Base-by-base conservation (phyloP, 2,329 filamentous ascomycete genomes). In the Leptographium lundbergii region DNA sequence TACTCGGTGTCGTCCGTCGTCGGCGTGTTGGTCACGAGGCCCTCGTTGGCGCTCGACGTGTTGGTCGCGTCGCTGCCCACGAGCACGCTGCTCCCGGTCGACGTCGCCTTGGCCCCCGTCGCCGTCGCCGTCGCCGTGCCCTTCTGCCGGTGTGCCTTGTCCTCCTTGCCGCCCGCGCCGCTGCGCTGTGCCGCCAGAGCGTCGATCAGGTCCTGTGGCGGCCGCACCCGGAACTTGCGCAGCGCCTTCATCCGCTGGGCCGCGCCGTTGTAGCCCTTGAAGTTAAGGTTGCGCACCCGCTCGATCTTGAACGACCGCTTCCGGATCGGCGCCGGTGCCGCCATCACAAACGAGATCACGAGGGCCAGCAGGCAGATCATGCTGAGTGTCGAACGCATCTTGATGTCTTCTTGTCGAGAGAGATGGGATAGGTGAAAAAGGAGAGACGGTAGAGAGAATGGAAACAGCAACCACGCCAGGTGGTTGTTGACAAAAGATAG, bases 1-100 rank as follows among this genome's bases (percentile, higher is more conserved):
- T 88, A 91, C 61, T 89, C 82, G 54, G 81, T 76, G 66, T 88
- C 87, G 64, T 84, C 82, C 52, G 78, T 72, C 63, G 85, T 81
- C 14, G 85, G 82, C 32, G 80, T 84, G 57, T 85, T 84, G 34
- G 80, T 73, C 57, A 89, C 88, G 48, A 78, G 71, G 54, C 86
- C 86, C 39, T 70, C 76, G 66, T 69, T 74, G 57, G 69, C 67
- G 51, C 65, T 67, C n/a, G 66, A 54, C 10, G 57, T 54, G 25
- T 34, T 59, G 66, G n/a, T 68, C 67, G 57, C 70, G 60, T 57
- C 73, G 45, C 17, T 25, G 70, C 52, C 57, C 14, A 53, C 32
- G 14, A 50, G 24, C 17, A 32, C 45, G 29, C 39, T 6, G 52
- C 39, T 56, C 42, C 32, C 56, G 51, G 54, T 51, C 45, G 45